phyloP scores from a whole-genome alignment of 192 early-diverging fungal species.

The Dissophora ornata region DNA sequence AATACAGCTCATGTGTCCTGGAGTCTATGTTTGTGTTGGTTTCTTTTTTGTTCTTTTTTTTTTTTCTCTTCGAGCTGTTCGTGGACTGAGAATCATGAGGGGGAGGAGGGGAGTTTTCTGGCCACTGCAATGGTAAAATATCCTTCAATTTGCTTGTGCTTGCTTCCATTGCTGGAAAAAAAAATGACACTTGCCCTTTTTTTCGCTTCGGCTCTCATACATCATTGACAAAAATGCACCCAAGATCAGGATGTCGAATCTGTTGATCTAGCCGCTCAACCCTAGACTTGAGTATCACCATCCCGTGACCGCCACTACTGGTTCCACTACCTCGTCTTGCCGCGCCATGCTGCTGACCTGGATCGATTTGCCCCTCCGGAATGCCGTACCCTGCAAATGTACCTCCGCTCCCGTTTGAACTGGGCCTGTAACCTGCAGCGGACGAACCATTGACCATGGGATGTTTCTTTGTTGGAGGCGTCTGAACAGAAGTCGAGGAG shows the following conservation, averaged over 20 bases:
- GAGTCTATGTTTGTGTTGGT: no score
- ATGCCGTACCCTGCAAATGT: slow-evolving; percentile 33
- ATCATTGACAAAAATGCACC: slow-evolving; percentile 44
- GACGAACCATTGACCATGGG: neutral
- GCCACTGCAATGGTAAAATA: no score
- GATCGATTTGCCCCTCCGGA: slow-evolving; percentile 40
- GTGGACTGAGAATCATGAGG: no score
- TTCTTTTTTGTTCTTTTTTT: neutral
- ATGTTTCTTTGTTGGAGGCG: neutral
- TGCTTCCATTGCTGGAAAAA: no score
- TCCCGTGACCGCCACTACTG: neutral
- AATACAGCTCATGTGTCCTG: no score
- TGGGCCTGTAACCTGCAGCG: slow-evolving; percentile 4
- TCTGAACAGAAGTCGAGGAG: no score
- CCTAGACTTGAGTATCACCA: slow-evolving; percentile 9
- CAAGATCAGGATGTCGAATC: slow-evolving; percentile 36
- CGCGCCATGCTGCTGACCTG: slow-evolving; percentile 29
- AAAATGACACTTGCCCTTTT: no score
- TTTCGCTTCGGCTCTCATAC: neutral
- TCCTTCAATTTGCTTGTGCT: no score
- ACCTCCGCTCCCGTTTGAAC: slow-evolving; percentile 25
- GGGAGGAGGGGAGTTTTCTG: no score
- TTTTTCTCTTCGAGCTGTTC: no score
- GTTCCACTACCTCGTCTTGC: neutral
- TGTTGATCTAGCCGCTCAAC: slow-evolving; percentile 44